Percentiles rank a stretch among this genome's conserved stretches.
These are phyloP conservation scores for Pneumocystis jirovecii DNA, from an alignment of 1,139 yeast species.

Conservation along the genomic window DNA sequence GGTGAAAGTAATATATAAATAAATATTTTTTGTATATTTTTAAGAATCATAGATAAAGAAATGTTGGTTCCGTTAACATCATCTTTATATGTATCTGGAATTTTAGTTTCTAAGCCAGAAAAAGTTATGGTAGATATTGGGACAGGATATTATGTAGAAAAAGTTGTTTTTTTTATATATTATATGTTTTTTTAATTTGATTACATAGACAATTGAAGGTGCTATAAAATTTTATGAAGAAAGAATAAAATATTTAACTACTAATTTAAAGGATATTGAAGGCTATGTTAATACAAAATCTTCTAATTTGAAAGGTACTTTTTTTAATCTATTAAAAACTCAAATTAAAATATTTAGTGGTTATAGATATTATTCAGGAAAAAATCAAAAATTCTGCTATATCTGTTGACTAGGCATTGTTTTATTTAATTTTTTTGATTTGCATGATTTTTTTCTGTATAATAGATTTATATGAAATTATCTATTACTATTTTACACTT, in stretches of 20 bases:
- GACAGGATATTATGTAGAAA: conserved; percentile 88
- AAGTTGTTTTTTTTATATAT: conserved; percentile 21
- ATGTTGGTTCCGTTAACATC: conserved; percentile 78
- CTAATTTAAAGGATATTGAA: conserved; percentile 60
- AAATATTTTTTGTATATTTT: background rate
- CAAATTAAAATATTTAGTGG: background rate
- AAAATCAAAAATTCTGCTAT: background rate
- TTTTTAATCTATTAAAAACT: background rate
- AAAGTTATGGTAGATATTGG: conserved; percentile 86
- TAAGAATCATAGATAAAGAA: conserved; percentile 26
- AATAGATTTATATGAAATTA: background rate
- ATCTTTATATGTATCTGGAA: conserved; percentile 81
- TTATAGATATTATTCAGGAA: background rate
- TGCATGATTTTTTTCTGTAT: background rate
- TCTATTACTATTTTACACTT: background rate
- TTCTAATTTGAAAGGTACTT: background rate
- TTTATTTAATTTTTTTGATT: background rate
- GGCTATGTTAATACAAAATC: conserved; percentile 36
- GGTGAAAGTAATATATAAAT: conserved; percentile 22
- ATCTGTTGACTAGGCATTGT: background rate
- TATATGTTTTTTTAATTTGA: background rate
- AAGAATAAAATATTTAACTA: conserved; percentile 56
- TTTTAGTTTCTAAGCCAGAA: conserved; percentile 37
- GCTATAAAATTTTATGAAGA: conserved; percentile 59
- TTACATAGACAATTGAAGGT: conserved; percentile 33